Conservation (phyloP, 2,329 filamentous ascomycete species). For the Fusarium siculi region DNA sequence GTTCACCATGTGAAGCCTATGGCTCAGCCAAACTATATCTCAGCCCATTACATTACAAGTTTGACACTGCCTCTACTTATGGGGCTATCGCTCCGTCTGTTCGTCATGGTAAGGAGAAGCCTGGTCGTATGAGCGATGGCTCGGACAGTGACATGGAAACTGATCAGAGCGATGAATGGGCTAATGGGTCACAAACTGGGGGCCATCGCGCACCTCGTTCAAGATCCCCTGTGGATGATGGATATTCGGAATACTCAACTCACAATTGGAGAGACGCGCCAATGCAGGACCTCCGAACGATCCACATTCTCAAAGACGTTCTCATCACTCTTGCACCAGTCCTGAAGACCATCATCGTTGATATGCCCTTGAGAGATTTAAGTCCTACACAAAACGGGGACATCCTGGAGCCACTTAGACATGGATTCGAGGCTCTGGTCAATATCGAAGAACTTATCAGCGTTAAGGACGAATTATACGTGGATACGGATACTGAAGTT, state of each 20-base stretch:
- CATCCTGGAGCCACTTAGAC: conserved; percentile 15
- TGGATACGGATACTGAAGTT: neutral
- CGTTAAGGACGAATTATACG: conserved; percentile 33
- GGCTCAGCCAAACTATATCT: conserved; percentile 4
- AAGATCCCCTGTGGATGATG: neutral
- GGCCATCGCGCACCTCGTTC: neutral
- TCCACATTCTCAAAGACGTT: neutral
- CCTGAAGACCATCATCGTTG: conserved; percentile 25
- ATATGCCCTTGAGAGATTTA: conserved; percentile 35
- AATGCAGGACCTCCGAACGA: conserved; percentile 6
- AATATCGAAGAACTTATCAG: conserved; percentile 42
- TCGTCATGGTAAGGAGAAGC: neutral
- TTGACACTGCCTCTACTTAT: neutral
- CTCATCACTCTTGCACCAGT: conserved; percentile 20
- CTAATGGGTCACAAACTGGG: neutral
- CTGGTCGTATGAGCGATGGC: neutral
- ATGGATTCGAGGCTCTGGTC: conserved; percentile 28
- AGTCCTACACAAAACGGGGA: neutral
- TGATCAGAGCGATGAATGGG: neutral
- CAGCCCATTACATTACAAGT: neutral
- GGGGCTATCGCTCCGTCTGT: rapidly evolving
- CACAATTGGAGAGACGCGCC: neutral
- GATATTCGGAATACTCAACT: neutral
- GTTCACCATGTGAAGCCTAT: neutral
- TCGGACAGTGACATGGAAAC: no score